Base-by-base conservation (phyloP, 2,329 filamentous ascomycete species). In the Ophiostoma ips region DNA sequence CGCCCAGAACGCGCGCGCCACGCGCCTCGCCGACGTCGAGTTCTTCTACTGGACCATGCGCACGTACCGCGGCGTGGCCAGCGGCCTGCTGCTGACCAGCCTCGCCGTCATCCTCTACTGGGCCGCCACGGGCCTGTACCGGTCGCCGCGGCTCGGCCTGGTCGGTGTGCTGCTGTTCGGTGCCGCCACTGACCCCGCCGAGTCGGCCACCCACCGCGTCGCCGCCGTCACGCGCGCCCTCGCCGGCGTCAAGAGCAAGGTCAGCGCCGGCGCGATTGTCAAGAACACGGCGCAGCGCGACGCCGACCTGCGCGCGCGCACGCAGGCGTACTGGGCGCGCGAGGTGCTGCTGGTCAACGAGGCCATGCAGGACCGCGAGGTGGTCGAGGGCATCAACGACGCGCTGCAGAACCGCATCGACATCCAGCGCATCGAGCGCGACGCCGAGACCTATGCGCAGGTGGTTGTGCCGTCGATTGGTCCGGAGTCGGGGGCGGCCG, bases 261-360 rank as follows among this genome's bases (percentile, higher is more conserved):
- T 94, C 53, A 80, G 76, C 57, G 85, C 84, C 1, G 68, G 85
- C 35, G 84, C 79, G 8, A 79, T 94, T 51, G 68, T 94, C 43
- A 78, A 83, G 62, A 95, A 95, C 68, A 86, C 87, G 3, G 75
- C 85, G 15, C 71, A 83, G 51, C 70, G 89, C 50, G 86, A 95
- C 65, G 73, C 77, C 55, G 75, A 75, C 40, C 67, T 95, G 63
- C 77, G 88, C 52, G 71, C 66, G 2, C 74, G 75, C 52, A 75
- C 76, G 46, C 76, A 82, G 57, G 73, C 71, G 15, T 95, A 95
- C 66, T 96, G 90, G 90, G 68, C 71, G 10, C 81, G 83, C 41
- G 87, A 95, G 68, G 83, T 79, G 7, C 70, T 75, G 48, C 64
- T 87, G 30, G 87, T 84, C 75, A 69, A 75, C 34, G 79, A 83